Conservation (phyloP, 225 moss, liverwort and hornwort species). For the Pleurozium schreberi region DNA sequence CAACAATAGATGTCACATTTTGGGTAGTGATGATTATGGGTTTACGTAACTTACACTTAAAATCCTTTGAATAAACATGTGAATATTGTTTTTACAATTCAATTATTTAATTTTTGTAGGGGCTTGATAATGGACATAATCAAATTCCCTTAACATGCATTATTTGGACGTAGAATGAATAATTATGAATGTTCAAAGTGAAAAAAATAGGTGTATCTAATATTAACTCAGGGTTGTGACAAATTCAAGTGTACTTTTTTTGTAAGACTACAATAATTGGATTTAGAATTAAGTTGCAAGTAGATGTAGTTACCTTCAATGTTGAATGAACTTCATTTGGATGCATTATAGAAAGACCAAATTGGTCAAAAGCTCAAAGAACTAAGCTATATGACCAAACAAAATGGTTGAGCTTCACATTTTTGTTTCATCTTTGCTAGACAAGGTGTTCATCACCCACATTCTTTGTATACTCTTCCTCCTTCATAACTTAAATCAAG, state of each 20-base stretch:
- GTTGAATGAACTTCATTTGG: background rate
- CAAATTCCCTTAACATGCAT: background rate
- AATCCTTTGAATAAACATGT: background rate
- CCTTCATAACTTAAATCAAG: background rate
- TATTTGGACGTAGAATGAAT: background rate
- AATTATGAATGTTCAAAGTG: background rate
- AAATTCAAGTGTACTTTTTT: background rate
- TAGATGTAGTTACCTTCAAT: background rate
- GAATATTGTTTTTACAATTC: too few species aligned
- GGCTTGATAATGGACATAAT: fast-evolving
- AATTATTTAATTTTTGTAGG: too few species aligned
- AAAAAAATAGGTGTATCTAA: background rate
- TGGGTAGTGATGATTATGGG: fast-evolving
- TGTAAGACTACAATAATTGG: fast-evolving
- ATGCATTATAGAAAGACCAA: fast-evolving
- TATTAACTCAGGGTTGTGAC: background rate
- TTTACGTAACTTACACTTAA: fast-evolving
- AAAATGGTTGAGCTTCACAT: background rate
- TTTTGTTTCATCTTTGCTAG: background rate
- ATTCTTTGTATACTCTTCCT: background rate
- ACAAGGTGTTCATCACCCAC: background rate
- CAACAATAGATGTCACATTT: background rate
- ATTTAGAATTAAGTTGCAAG: background rate
- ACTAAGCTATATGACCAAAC: background rate
- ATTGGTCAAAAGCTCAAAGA: background rate